Evolutionary conservation across 768 basidiomycete species (phyloP), one percentile per base, ranked within the genome.

Genomic region (Xerocomellus intermedius): DNA sequence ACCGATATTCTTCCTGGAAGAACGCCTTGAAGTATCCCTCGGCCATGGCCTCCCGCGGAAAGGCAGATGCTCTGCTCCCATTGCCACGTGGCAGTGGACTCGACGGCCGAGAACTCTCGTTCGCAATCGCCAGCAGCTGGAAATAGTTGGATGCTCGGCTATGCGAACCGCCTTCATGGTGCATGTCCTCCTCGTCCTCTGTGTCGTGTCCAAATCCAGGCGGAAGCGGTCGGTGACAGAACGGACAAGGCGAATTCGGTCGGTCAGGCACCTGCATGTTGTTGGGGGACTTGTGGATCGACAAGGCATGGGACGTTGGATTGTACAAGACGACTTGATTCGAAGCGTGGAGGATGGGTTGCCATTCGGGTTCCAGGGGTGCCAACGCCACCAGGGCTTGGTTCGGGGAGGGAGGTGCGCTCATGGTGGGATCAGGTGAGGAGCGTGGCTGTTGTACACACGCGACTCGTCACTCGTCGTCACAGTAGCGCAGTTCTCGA

Each of bases 11-110:
- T 64, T 97, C 94, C 54, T 86, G 83, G 66, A 98, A 98, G 75
- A 96, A 98, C 0, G 91, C 80, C 60, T 87, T 83, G 74, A 95
- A 96, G 68, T 98, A 98, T 0, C 94, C 94, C 50, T 94, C 87
- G 0, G 93, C 92, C 88, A 92, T 89, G 32, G 80, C 78, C 48
- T 87, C 86, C 2, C 82, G 78, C 3, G 83, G 76, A 70, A 91
- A 91, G 1, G 81, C 66, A 32, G 71, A 57, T 3, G 51, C 16
- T 38, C 56, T 45, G 4, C 37, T n/a, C 5, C 62, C 52, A 49
- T 48, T 60, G 2, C 54, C 54, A 30, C 58, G 58, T 28, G 74
- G 65, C 0, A 78, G 75, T 0, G 84, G 84, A n/a, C 74, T 79
- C 1, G 81, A 73, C 16, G 84, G 79, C 28, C 79, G 69, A 3